These are phyloP conservation scores for Saccharomycopsis javanensis DNA, from an alignment of 805 yeast genomes.

Conservation along the genomic window DNA sequence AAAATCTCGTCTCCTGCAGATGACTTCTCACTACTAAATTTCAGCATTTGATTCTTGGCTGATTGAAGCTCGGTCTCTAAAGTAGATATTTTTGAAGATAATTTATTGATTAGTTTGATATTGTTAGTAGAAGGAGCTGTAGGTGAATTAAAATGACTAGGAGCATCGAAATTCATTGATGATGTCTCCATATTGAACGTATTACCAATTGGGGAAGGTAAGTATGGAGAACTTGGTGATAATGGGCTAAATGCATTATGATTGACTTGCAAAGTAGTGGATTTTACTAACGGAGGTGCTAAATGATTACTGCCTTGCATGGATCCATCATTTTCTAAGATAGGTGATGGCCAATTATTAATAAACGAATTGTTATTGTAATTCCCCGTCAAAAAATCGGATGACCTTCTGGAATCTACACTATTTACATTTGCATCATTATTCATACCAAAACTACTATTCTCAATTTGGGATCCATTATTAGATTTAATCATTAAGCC, in stretches of 20 bases:
- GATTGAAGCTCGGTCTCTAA: conserved; percentile 70
- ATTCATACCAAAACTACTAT: background rate
- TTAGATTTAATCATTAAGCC: background rate
- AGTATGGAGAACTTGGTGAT: background rate
- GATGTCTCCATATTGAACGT: conserved; percentile 14
- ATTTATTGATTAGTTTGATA: conserved; percentile 61
- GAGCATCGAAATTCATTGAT: conserved; percentile 1
- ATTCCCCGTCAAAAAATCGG: background rate
- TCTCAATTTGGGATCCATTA: background rate
- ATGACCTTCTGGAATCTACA: background rate
- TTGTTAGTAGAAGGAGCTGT: conserved; percentile 17
- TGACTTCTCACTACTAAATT: conserved; percentile 47
- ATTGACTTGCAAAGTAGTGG: background rate
- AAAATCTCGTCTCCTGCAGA: conserved; percentile 61
- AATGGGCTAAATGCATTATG: background rate
- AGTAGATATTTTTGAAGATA: conserved; percentile 68
- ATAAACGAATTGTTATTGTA: background rate
- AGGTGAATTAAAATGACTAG: background rate
- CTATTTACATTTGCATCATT: background rate
- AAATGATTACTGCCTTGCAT: background rate
- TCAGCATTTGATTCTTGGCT: conserved; percentile 50
- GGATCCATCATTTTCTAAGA: background rate
- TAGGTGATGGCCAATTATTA: background rate
- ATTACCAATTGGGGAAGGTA: background rate
- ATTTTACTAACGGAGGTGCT: background rate